Percentiles rank a stretch among this genome's conserved stretches.
Conservation (phyloP, 345 rosid species). For the Xanthoceras sorbifolium region DNA sequence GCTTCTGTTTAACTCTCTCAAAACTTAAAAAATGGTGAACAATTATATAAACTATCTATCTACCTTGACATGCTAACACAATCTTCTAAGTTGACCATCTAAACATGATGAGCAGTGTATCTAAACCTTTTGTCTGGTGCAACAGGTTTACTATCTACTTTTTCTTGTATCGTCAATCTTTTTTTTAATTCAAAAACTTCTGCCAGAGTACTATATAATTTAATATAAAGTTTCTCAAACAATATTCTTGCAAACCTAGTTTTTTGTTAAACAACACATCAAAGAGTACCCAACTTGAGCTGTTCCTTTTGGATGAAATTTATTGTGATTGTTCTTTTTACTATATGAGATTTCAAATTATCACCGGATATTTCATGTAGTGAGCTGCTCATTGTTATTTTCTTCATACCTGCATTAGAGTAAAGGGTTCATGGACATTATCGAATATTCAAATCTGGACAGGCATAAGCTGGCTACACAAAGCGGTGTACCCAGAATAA, state of each 20-base stretch:
- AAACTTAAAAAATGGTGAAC: not conserved
- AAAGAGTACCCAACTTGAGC: not conserved
- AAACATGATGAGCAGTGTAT: not conserved
- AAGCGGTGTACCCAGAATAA: not conserved
- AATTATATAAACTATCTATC: not conserved
- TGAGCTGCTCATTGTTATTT: not conserved
- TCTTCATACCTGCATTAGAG: not conserved
- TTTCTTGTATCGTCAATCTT: not conserved
- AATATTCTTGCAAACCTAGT: not conserved
- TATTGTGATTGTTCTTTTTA: not conserved
- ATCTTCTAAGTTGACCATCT: not conserved
- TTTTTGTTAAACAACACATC: not conserved
- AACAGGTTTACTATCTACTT: not conserved
- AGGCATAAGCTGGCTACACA: not conserved
- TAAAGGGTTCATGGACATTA: not conserved
- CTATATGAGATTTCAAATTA: not conserved
- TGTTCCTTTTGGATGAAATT: not conserved
- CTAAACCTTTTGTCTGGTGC: not conserved
- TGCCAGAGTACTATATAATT: not conserved
- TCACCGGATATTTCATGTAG: not conserved
- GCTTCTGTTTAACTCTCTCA: not conserved
- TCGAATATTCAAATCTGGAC: not conserved
- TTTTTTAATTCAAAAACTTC: not conserved
- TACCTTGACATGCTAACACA: not conserved
- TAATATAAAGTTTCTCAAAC: not conserved